Percentiles rank a stretch among this genome's conserved stretches.
These are phyloP conservation scores for Knoxdaviesia proteae DNA, from an alignment of 2,329 filamentous ascomycete genomes.

Conservation along the genomic window DNA sequence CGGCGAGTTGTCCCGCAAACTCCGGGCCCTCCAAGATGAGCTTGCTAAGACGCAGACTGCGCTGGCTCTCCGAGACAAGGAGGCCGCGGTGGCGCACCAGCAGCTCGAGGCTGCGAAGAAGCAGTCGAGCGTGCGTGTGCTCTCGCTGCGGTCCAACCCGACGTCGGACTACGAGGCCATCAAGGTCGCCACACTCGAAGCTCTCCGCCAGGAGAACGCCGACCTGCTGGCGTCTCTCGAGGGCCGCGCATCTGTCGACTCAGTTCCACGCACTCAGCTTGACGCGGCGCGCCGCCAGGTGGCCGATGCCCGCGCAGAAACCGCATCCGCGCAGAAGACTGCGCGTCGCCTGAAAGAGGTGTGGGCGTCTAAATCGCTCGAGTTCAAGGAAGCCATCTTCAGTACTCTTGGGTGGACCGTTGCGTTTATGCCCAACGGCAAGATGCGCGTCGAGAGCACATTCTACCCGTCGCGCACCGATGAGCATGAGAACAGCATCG, in stretches of 20 bases:
- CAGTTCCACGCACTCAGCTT: constrained; percentile 59
- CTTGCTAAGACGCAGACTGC: constrained; percentile 48
- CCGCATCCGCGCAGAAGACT: constrained; percentile 59
- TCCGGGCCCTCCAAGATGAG: constrained; percentile 65
- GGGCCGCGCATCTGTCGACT: constrained; percentile 26
- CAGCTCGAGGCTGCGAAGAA: constrained; percentile 49
- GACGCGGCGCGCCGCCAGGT: constrained; percentile 58
- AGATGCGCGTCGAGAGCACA: constrained; percentile 75
- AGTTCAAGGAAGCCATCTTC: constrained; percentile 90
- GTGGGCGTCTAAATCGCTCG: constrained; percentile 73
- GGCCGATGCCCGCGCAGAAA: constrained; percentile 46
- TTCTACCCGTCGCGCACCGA: constrained; percentile 53
- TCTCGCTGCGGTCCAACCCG: constrained; percentile 80
- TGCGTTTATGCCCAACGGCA: constrained; percentile 91
- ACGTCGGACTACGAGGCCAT: constrained; percentile 70
- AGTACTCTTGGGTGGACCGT: constrained; percentile 85
- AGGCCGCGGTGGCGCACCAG: constrained; percentile 49
- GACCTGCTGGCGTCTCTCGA: constrained; percentile 58
- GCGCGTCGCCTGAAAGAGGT: constrained; percentile 77
- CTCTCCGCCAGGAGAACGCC: constrained; percentile 64
- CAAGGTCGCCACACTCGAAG: constrained; percentile 59
- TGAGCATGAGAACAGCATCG: constrained; percentile 51
- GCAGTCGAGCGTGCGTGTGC: constrained; percentile 56
- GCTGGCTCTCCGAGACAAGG: constrained; percentile 50
- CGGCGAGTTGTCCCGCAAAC: constrained; percentile 71